phyloP scores from a whole-genome alignment of 306 rosid genomes.

The Acacia melanoxylon region DNA sequence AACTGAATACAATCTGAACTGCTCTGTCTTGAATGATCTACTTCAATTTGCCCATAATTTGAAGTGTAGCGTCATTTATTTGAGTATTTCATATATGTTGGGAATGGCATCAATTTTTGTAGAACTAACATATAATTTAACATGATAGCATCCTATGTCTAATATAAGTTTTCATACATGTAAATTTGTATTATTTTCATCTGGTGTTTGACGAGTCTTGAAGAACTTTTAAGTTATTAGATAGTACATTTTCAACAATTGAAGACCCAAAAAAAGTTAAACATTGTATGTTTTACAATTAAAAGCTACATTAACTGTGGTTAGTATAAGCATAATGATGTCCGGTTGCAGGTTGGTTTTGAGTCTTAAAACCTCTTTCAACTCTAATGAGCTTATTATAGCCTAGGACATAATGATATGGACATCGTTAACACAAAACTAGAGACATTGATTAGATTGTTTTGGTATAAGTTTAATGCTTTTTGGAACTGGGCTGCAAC shows the following conservation, averaged over 20 bases:
- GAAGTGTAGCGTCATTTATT: neutral
- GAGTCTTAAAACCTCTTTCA: neutral
- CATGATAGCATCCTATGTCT: neutral
- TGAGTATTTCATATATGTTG: neutral
- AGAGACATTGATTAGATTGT: neutral
- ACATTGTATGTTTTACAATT: too few species aligned
- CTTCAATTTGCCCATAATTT: neutral
- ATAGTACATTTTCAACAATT: too few species aligned
- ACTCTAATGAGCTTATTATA: neutral
- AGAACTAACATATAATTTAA: neutral
- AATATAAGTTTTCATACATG: neutral
- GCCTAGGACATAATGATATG: neutral
- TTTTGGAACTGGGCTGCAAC: slow-evolving; percentile 7
- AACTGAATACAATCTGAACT: neutral
- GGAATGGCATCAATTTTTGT: neutral
- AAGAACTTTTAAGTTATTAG: too few species aligned
- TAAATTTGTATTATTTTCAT: neutral
- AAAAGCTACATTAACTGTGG: too few species aligned
- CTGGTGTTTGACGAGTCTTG: too few species aligned
- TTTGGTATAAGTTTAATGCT: neutral
- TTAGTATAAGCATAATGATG: too few species aligned
- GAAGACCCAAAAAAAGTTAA: too few species aligned
- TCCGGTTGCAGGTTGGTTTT: too few species aligned
- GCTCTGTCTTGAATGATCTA: neutral
- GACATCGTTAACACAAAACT: neutral